Evolutionary conservation across 768 basidiomycete species (phyloP), one percentile per base, ranked within the genome.

Genomic region (Xanthoconium purpureum): DNA sequence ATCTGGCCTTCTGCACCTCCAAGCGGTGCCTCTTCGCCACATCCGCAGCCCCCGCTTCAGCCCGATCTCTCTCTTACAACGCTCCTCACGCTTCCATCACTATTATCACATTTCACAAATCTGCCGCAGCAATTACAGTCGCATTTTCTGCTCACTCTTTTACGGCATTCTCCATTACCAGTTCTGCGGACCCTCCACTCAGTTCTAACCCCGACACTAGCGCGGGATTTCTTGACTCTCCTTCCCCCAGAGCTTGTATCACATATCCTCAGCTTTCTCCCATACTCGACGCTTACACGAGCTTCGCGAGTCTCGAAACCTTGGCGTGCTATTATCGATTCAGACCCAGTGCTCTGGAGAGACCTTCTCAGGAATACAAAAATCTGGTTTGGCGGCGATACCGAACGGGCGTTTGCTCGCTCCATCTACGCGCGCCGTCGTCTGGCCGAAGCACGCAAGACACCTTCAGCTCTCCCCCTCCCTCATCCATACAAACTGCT

Each of bases 171-270:
- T 6, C 87, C 94, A 3, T 82, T 96, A 18, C 87, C 93, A 5
- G 96, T 98, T 37, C 80, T 99, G 29, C 89, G 96, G 50, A 90
- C 89, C 1, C 74, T 98, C 15, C 88, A 95, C 66, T 86, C 88
- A 36, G 89, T 98, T 63, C 79, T 98, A 63, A 87, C 89, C 1
- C 92, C 90, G 28, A 94, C 93, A 3, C 78, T 98, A 30, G 92
- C 94, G 20, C 89, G 95, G 63, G 97, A 99, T 73, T 99, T 98
- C 71, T 81, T 98, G 62, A 87, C 89, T 3, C 82, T 92, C 38
- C 83, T 98, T 11, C 97, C 97, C 6, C 87, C 91, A 35, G 96
- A 99, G 66, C 84, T 99, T 37, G 88, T 92, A 49, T 90, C 94
- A 1, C 88, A 91, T 60, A 82, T 98, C 59, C 82, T 98, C 59